Base-by-base conservation (phyloP, 257 asterid genomes). In the Verbena officinalis region DNA sequence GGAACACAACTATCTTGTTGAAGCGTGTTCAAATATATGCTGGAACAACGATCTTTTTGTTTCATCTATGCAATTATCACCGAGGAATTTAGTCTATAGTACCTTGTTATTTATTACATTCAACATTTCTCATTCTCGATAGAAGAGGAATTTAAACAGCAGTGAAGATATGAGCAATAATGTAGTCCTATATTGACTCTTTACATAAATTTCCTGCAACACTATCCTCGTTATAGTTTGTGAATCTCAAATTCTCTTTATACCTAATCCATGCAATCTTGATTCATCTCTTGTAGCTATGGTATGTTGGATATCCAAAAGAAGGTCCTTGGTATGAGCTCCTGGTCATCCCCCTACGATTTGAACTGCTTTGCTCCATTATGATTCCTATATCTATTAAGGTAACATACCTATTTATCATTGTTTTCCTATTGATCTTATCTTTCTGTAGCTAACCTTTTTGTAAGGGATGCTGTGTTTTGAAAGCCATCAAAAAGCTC, bases 301-400 rank as follows among this genome's bases (percentile, higher is more conserved):
- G 99, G 99, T 94, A 94, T 78, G 99, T 90, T 42, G 76, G 71
- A 60, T 94, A 94, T 80, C 99, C 97, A 74, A 79, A 67, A 55
- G 95, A 90, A 86, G 96, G 97, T 67, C 99, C 96, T 64, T 94
- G 99, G 99, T 94, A 94, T 55, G 99, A 94, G 73, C 89, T 94
- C 73, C 83, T 94, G 69, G 68, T 94, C 77, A 94, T 90, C 84
- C 99, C 99, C 78, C 89, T 94, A 59, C 97, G 99, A 22, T 94
- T 94, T 79, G 97, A 94, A 83, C 95, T 94, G 75, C 96, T 94
- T 55, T 94, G 99, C 81, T 94, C 99, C 72, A 94, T 94, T 67
- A 94, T 94, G 99, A 94, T 94, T 75, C 99, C 99, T 65, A 94
- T 94, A 75, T 94, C 99, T 62, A 94, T 94, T 61, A 94, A 94